Conservation (phyloP, 2,329 filamentous ascomycete species). For the Diaporthe vexans region DNA sequence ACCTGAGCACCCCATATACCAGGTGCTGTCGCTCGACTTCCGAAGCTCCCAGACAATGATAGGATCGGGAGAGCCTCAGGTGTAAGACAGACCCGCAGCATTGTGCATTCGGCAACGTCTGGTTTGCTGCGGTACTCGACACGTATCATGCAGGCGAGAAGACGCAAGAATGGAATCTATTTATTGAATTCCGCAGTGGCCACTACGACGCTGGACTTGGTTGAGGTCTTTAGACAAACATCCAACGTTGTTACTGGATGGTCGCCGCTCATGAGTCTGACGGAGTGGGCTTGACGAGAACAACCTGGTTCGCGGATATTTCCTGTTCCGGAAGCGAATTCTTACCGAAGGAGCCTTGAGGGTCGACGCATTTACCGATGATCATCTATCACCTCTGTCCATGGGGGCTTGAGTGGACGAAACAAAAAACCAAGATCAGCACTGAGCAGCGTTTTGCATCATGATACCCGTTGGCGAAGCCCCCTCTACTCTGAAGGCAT, state of each 20-base stretch:
- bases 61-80: slow-evolving; percentile 33
- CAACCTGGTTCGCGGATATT: not conserved
- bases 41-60: slow-evolving; percentile 41
- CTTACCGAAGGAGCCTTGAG: not conserved
- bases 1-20: slow-evolving; percentile 42
- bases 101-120: not conserved
- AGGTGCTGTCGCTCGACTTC: slow-evolving; percentile 31
- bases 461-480: slow-evolving; percentile 20
- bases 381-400: not conserved
- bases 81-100: slow-evolving; percentile 23
- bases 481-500: not conserved
- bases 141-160: slow-evolving; percentile 4
- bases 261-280: not conserved
- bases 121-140: not conserved
- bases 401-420: not conserved
- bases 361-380: not conserved
- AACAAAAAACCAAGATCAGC: not conserved
- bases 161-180: not conserved
- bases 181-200: not conserved
- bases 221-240: not conserved
- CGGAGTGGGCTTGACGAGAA: not conserved
- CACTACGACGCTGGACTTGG: not conserved
- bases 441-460: slow-evolving; percentile 2
- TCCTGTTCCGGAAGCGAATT: not conserved
- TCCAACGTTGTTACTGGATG: not conserved